Evolutionary conservation across 768 basidiomycete species (phyloP).

Genomic region (Leucocoprinus leucothites): DNA sequence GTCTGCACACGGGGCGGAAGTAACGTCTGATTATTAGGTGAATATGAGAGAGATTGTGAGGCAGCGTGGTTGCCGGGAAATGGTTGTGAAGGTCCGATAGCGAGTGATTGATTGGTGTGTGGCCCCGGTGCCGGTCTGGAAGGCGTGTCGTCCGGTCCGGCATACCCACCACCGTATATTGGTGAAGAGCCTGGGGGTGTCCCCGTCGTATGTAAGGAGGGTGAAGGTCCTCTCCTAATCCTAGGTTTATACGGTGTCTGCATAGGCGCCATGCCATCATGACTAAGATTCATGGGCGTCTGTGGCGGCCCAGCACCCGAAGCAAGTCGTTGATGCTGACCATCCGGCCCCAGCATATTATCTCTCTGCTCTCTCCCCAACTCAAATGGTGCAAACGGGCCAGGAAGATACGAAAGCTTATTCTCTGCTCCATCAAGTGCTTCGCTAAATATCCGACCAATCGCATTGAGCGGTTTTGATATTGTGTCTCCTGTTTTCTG

Average conservation of each 20-base stretch:
- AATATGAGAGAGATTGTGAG: constrained; percentile 9
- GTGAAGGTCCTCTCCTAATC: constrained; percentile 51
- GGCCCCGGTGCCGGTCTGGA: constrained; percentile 36
- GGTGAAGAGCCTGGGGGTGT: constrained; percentile 33
- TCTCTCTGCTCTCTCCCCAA: constrained; percentile 48
- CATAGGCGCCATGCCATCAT: constrained; percentile 32
- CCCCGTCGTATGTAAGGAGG: constrained; percentile 28
- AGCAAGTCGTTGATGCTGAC: constrained; percentile 1
- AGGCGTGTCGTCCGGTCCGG: constrained; percentile 47
- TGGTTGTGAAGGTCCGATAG: constrained; percentile 48
- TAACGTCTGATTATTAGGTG: constrained; percentile 25
- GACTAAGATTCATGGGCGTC: constrained; percentile 27
- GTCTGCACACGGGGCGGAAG: constrained; percentile 46
- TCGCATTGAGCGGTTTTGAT: constrained; percentile 86
- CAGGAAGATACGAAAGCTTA: constrained; percentile 61
- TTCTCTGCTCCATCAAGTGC: constrained; percentile 73
- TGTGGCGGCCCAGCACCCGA: constrained; percentile 17
- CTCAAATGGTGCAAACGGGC: constrained; percentile 69
- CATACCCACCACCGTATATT: constrained; percentile 21
- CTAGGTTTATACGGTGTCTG: constrained; percentile 78
- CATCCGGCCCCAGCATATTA: constrained; percentile 1
- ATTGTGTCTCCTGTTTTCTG: constrained; percentile 91
- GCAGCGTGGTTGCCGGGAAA: neutral
- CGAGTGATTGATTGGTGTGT: constrained; percentile 45
- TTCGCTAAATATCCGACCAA: constrained; percentile 84